Conservation (phyloP, 768 basidiomycete genomes). For the Phylloporus rhodoxanthus region DNA sequence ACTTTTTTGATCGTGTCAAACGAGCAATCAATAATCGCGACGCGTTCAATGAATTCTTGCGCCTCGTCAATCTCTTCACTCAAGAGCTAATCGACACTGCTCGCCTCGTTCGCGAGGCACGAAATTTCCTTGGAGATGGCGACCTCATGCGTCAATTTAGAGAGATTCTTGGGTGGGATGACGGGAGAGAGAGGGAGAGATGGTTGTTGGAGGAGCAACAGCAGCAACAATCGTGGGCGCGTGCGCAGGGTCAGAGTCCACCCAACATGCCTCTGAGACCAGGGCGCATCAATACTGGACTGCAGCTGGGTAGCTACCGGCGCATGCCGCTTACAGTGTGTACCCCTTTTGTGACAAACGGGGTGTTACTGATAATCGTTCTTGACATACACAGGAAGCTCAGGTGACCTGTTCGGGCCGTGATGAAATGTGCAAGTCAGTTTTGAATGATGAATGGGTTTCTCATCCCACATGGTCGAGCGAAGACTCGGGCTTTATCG, state of each 20-base stretch:
- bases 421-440: conserved; percentile 93
- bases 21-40: conserved; percentile 65
- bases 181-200: conserved; percentile 55
- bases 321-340: conserved; percentile 73
- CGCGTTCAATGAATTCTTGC: conserved; percentile 90
- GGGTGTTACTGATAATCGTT: not conserved
- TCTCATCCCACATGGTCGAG: conserved; percentile 94
- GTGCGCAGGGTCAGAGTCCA: conserved; percentile 40
- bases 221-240: conserved; percentile 43
- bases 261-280: conserved; percentile 37
- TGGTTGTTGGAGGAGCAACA: conserved; percentile 44
- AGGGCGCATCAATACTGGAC: conserved; percentile 59
- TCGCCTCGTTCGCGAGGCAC: conserved; percentile 74
- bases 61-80: conserved; percentile 89
- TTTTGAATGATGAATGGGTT: conserved; percentile 98
- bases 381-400: conserved; percentile 53
- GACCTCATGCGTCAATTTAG: conserved; percentile 80
- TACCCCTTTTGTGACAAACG: conserved; percentile 8
- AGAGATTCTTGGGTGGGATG: conserved; percentile 85
- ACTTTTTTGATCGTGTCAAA: conserved; percentile 91
- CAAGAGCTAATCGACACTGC: conserved; percentile 89
- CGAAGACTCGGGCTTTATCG: conserved; percentile 87
- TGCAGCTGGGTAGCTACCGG: conserved; percentile 85
- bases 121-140: conserved; percentile 68
- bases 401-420: conserved; percentile 89